Evolutionary conservation across 257 asterid species (phyloP).

Genomic region (Coffea canephora): DNA sequence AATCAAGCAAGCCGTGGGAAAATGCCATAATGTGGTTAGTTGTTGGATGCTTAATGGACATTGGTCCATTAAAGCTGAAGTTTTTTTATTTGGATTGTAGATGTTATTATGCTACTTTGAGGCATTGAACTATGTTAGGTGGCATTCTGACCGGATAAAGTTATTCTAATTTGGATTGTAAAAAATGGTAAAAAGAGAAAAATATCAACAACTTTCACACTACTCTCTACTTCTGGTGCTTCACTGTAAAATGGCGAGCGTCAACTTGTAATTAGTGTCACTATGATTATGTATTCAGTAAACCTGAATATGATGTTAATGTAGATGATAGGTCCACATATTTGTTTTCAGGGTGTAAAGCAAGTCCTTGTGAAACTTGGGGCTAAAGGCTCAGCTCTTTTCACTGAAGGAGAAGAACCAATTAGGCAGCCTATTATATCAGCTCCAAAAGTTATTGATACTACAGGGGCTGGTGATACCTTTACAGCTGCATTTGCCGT

Average conservation of each 20-base stretch:
- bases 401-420: slow-evolving; percentile 75
- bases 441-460: slow-evolving; percentile 78
- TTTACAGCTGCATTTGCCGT: slow-evolving; percentile 95
- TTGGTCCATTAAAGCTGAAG: background rate
- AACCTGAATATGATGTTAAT: background rate
- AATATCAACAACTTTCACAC: background rate
- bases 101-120: background rate
- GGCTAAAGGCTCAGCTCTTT: slow-evolving; percentile 74
- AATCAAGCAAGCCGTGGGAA: slow-evolving; percentile 68
- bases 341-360: slow-evolving; percentile 69
- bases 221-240: background rate
- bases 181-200: background rate
- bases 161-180: background rate
- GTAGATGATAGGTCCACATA: background rate
- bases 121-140: background rate
- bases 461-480: slow-evolving; percentile 98
- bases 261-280: background rate
- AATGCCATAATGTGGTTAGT: slow-evolving; percentile 78
- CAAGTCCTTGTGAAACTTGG: slow-evolving; percentile 94
- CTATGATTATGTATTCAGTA: background rate
- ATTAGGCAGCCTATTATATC: slow-evolving; percentile 66
- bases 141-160: background rate
- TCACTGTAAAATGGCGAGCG: background rate
- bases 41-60: background rate
- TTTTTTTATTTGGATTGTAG: background rate